A percentile compares a stretch with the other conserved stretches of the same genome.
phyloP scores from a whole-genome alignment of 2,329 filamentous ascomycete species.

The Aspergillus sp. region DNA sequence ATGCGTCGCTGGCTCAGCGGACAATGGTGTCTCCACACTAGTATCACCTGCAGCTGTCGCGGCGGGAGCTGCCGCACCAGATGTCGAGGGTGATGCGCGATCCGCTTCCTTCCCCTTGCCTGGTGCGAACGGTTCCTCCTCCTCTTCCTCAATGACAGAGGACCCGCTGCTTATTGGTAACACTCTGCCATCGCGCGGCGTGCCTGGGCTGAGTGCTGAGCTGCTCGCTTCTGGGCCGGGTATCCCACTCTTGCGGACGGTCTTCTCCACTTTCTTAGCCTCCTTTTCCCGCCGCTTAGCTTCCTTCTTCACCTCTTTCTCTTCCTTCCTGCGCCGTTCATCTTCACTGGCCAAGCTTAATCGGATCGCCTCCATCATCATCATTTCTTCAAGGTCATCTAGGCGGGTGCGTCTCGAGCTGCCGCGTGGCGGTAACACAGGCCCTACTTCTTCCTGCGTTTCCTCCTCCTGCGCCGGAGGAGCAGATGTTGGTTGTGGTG shows the following conservation, averaged over 20 bases:
- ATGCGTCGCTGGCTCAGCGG: not conserved
- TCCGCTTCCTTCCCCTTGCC: constrained; percentile 66
- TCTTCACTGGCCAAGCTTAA: constrained; percentile 87
- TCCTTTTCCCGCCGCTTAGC: constrained; percentile 80
- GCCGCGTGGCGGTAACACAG: constrained; percentile 35
- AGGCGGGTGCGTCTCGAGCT: constrained; percentile 56
- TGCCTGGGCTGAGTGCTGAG: constrained; percentile 50
- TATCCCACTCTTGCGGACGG: constrained; percentile 55
- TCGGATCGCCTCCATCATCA: constrained; percentile 95
- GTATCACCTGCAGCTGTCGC: constrained; percentile 24
- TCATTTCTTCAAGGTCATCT: constrained; percentile 91
- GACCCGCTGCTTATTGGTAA: constrained; percentile 26
- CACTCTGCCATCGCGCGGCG: constrained; percentile 25
- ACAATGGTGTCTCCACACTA: not conserved
- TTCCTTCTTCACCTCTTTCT: constrained; percentile 72
- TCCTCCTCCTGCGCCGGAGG: constrained; percentile 25
- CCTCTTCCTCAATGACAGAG: constrained; percentile 21
- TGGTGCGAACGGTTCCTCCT: constrained; percentile 25
- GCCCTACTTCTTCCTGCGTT: constrained; percentile 28
- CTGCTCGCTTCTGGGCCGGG: constrained; percentile 35
- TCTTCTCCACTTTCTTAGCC: constrained; percentile 64
- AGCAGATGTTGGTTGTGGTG: not conserved
- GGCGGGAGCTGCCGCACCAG: constrained; percentile 5
- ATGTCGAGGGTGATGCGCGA: constrained; percentile 32
- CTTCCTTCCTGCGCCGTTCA: constrained; percentile 76